A percentile compares a stretch with the other conserved stretches of the same genome.
Conservation (phyloP, 2,329 filamentous ascomycete species). For the Hypoxylon sp. region DNA sequence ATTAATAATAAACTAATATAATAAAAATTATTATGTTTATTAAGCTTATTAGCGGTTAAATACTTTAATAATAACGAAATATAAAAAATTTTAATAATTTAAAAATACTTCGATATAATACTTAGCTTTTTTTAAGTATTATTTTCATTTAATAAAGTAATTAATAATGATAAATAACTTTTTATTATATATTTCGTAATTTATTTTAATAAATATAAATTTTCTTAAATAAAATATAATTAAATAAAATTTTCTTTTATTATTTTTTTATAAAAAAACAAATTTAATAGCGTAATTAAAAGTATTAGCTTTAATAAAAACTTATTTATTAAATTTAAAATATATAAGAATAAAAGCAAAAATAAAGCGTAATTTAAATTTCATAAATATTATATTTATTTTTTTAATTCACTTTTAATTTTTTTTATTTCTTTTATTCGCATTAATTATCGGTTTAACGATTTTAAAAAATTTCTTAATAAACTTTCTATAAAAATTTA, state of each 20-base stretch:
- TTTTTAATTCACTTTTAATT: not conserved
- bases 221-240: not conserved
- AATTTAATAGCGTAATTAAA: not conserved
- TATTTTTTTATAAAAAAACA: not conserved
- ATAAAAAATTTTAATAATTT: not conserved
- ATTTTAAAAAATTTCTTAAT: not conserved
- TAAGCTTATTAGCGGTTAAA: too few relatives aligned
- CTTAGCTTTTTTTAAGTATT: not conserved
- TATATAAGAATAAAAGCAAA: not conserved
- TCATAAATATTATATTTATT: constrained; percentile 1
- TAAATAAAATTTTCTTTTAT: not conserved
- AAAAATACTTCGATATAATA: not conserved
- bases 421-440: not conserved
- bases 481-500: not conserved
- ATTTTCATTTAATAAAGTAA: not conserved
- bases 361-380: not conserved
- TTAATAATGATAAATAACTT: not conserved
- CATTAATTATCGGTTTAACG: not conserved
- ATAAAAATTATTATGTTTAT: too few relatives aligned
- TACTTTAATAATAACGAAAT: too few relatives aligned
- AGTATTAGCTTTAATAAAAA: not conserved
- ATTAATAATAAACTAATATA: too few relatives aligned
- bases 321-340: not conserved
- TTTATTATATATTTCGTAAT: constrained; percentile 2
- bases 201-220: not conserved